Evolutionary conservation across 1,284 basidiomycete species (phyloP).

Genomic region (Pseudozyma thailandica): DNA sequence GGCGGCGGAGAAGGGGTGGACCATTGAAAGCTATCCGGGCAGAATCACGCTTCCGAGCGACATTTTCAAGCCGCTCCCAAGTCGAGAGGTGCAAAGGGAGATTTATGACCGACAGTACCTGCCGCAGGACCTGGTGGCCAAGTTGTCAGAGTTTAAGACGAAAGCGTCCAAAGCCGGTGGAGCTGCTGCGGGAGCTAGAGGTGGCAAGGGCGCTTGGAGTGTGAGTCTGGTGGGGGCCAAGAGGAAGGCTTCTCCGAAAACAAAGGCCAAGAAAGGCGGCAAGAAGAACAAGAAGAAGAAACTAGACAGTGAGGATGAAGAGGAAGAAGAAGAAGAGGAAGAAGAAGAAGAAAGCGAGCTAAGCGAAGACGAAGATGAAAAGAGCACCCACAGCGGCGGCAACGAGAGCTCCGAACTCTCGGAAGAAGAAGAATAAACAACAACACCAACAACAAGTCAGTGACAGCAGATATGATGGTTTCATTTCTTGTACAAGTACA

Average conservation of each 20-base stretch:
- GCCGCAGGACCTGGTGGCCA: slow-evolving; percentile 20
- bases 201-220: slow-evolving; percentile 13
- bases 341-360: slow-evolving; percentile 20
- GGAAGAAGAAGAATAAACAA: slow-evolving; percentile 16
- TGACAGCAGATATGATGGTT: too few relatives aligned
- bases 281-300: slow-evolving; percentile 10
- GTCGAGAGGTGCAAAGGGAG: slow-evolving; percentile 47
- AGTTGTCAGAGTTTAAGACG: slow-evolving; percentile 25
- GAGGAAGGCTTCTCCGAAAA: slow-evolving; percentile 1
- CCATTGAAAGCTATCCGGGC: slow-evolving; percentile 80
- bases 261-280: slow-evolving; percentile 4
- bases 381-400: neutral
- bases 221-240: neutral
- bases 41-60: slow-evolving; percentile 83
- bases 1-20: slow-evolving; percentile 79
- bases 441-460: neutral
- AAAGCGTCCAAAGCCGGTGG: slow-evolving; percentile 4
- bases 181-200: neutral
- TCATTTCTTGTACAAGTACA: too few relatives aligned
- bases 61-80: slow-evolving; percentile 73
- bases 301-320: slow-evolving; percentile 7
- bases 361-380: slow-evolving; percentile 16
- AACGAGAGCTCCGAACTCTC: slow-evolving; percentile 15
- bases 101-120: slow-evolving; percentile 45
- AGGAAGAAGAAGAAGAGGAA: slow-evolving; percentile 17